These are phyloP conservation scores for Pythium folliculosum DNA, from an alignment of 352 stramenopile genomes.

Conservation along the genomic window DNA sequence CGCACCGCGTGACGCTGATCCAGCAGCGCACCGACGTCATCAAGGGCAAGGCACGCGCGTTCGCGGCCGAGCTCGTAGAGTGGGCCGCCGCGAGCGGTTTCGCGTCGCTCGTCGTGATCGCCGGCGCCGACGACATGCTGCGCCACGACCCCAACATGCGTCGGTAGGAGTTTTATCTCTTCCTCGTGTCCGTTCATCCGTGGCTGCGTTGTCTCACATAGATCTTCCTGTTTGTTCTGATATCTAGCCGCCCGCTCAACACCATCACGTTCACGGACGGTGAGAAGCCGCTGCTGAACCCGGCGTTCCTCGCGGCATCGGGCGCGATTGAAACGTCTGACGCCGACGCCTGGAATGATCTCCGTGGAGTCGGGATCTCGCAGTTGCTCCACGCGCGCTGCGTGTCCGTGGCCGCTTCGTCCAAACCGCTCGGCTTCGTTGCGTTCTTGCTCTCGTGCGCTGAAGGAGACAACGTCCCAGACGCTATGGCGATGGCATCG, in stretches of 20 bases:
- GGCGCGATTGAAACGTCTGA: slow-evolving; percentile 4
- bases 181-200: background rate
- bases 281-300: slow-evolving; percentile 8
- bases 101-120: slow-evolving; percentile 52
- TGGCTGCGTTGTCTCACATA: background rate
- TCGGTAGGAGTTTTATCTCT: slow-evolving; percentile 31
- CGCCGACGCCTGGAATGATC: slow-evolving; percentile 37
- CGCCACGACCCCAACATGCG: slow-evolving; percentile 78
- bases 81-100: slow-evolving; percentile 54
- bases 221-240: background rate
- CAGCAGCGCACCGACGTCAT: slow-evolving; percentile 60
- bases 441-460: slow-evolving; percentile 70
- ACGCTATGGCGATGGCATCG: slow-evolving; percentile 58
- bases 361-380: slow-evolving; percentile 63
- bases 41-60: slow-evolving; percentile 56
- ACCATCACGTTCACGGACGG: slow-evolving; percentile 44
- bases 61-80: slow-evolving; percentile 53
- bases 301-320: slow-evolving; percentile 29
- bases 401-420: slow-evolving; percentile 6
- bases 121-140: slow-evolving; percentile 81
- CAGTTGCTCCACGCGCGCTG: slow-evolving; percentile 51
- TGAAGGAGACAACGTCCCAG: slow-evolving; percentile 80
- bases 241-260: slow-evolving; percentile 44
- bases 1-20: slow-evolving; percentile 69
- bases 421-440: slow-evolving; percentile 40